Percentiles rank a stretch among this genome's conserved stretches.
phyloP scores from a whole-genome alignment of 1,284 basidiomycete species.

The Ustilago loliicola region DNA sequence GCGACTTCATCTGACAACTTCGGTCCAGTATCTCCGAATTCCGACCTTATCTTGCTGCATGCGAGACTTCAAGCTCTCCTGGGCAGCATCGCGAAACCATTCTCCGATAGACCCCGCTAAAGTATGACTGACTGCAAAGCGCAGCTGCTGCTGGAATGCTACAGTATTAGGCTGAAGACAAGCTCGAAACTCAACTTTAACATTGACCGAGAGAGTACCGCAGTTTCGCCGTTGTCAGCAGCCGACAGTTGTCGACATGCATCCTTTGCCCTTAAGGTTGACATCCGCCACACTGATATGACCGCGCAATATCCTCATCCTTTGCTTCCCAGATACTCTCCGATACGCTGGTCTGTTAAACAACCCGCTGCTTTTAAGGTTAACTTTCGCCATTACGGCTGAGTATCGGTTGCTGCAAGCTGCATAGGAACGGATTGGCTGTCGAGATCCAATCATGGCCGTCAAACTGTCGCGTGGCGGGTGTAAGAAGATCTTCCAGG shows the following conservation, averaged over 20 bases:
- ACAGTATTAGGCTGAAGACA: background rate
- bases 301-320: no score
- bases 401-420: background rate
- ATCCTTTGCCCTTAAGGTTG: background rate
- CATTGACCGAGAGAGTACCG: conserved; percentile 1
- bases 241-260: background rate
- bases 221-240: background rate
- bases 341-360: no score
- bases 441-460: conserved; percentile 1
- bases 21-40: background rate
- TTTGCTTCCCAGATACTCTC: no score
- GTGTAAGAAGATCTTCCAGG: background rate
- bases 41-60: background rate
- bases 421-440: background rate
- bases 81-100: no score
- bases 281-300: background rate
- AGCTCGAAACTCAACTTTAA: conserved; percentile 5
- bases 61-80: no score
- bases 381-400: background rate
- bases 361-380: background rate
- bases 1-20: background rate
- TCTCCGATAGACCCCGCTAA: no score
- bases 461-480: conserved; percentile 2
- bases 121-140: no score
- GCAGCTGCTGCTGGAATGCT: no score